Evolutionary conservation across 2,329 filamentous ascomycete species (phyloP).

Genomic region (Curvularia verruculosa): DNA sequence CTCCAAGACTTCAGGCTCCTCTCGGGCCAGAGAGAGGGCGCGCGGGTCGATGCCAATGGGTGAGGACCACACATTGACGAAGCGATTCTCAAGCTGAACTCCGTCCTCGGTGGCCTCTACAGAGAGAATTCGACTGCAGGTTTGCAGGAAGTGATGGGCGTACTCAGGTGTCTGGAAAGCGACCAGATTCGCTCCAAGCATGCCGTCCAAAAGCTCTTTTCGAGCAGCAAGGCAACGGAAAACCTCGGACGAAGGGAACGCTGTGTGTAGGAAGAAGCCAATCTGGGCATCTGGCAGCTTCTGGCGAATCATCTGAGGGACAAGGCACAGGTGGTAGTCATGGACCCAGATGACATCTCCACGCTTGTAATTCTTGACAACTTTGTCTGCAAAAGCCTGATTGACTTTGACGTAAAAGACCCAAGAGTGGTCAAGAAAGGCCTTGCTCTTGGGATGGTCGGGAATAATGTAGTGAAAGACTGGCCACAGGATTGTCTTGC

Average conservation of each 20-base stretch:
- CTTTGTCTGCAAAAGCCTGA: slow-evolving; percentile 88
- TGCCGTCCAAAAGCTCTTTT: slow-evolving; percentile 85
- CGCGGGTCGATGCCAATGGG: slow-evolving; percentile 91
- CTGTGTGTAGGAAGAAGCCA: slow-evolving; percentile 93
- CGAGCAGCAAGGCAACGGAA: slow-evolving; percentile 90
- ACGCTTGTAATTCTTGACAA: slow-evolving; percentile 89
- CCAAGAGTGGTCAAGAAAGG: slow-evolving; percentile 97
- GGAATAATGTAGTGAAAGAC: slow-evolving; percentile 98
- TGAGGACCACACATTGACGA: slow-evolving; percentile 83
- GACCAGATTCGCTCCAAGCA: slow-evolving; percentile 89
- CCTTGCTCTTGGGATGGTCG: slow-evolving; percentile 97
- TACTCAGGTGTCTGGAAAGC: slow-evolving; percentile 96
- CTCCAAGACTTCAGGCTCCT: slow-evolving; percentile 72
- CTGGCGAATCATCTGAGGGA: slow-evolving; percentile 87
- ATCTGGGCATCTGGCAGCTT: slow-evolving; percentile 93
- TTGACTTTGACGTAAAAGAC: slow-evolving; percentile 92
- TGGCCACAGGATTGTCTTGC: slow-evolving; percentile 97
- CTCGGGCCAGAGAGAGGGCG: slow-evolving; percentile 72
- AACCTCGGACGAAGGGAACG: slow-evolving; percentile 94
- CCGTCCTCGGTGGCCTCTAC: slow-evolving; percentile 89
- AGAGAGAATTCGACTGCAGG: slow-evolving; percentile 87
- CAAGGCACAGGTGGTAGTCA: slow-evolving; percentile 90
- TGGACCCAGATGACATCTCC: slow-evolving; percentile 95
- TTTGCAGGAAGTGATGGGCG: slow-evolving; percentile 91
- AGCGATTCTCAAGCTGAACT: slow-evolving; percentile 88